These are phyloP conservation scores for Glarea lozoyensis DNA, from an alignment of 495 filamentous ascomycete genomes.

Conservation along the genomic window DNA sequence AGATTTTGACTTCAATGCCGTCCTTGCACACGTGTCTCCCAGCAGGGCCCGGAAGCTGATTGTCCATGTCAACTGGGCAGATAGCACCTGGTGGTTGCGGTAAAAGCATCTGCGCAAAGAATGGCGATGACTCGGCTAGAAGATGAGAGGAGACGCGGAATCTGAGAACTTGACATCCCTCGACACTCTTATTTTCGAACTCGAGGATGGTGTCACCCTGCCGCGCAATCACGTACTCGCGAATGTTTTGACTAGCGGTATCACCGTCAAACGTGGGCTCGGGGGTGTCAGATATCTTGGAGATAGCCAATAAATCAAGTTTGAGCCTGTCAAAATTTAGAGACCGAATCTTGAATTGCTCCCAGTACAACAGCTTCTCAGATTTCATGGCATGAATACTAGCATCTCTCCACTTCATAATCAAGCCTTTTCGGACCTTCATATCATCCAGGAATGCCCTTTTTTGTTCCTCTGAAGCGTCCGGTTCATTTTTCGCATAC, in stretches of 20 bases:
- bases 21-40: constrained; percentile 22
- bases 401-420: constrained; percentile 24
- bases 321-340: constrained; percentile 17
- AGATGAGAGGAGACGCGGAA: constrained; percentile 32
- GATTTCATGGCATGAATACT: constrained; percentile 26
- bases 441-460: constrained; percentile 22
- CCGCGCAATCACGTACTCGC: constrained; percentile 14
- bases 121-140: constrained; percentile 27
- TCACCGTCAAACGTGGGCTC: constrained; percentile 1
- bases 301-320: constrained; percentile 11
- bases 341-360: constrained; percentile 16
- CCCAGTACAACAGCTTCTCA: constrained; percentile 23
- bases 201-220: constrained; percentile 29
- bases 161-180: constrained; percentile 22
- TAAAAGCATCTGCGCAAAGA: constrained; percentile 28
- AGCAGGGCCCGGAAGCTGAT: constrained; percentile 25
- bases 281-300: constrained; percentile 7
- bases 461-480: constrained; percentile 19
- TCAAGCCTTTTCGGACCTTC: constrained; percentile 17
- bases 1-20: constrained; percentile 24
- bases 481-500: constrained; percentile 25
- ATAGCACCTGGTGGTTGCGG: constrained; percentile 2
- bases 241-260: constrained; percentile 6
- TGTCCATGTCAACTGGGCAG: constrained; percentile 13
- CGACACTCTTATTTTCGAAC: constrained; percentile 24